Percentiles rank a stretch among this genome's conserved stretches.
Evolutionary conservation across 2,329 filamentous ascomycete genomes (phyloP).

Genomic region (Colletotrichum liriopes): DNA sequence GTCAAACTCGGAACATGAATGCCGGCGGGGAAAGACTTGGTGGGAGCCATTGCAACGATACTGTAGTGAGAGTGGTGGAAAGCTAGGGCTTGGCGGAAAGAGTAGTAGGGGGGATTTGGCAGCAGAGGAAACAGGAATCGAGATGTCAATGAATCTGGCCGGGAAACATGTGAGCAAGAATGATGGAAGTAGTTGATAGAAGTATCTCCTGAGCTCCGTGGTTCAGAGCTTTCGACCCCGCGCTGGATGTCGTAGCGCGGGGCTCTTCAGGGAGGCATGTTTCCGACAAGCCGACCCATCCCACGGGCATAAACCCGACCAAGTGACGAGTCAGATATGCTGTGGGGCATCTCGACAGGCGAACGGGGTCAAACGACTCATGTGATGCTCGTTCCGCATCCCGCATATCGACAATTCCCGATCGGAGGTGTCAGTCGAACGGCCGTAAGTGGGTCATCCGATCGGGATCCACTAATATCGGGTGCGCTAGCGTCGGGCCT

Average conservation of each 20-base stretch:
- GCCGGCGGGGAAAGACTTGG: conserved; percentile 61
- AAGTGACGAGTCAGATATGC: not conserved
- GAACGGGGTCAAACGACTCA: not conserved
- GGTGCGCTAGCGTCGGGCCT: conserved; percentile 29
- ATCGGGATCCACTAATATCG: conserved; percentile 31
- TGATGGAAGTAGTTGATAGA: conserved; percentile 2
- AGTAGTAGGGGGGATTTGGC: not conserved
- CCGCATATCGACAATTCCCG: conserved; percentile 1
- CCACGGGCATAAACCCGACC: conserved; percentile 19
- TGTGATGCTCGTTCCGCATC: not conserved
- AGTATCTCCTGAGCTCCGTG: conserved; percentile 38
- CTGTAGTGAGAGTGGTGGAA: conserved; percentile 14
- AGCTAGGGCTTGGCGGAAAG: not conserved
- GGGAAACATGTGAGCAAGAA: not conserved
- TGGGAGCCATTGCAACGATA: conserved; percentile 50
- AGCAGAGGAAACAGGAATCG: not conserved
- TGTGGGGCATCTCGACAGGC: conserved; percentile 8
- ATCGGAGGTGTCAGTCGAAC: not conserved
- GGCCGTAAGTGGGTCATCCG: conserved; percentile 25
- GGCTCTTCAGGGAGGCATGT: not conserved
- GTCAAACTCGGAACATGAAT: conserved; percentile 72
- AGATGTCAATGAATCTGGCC: not conserved
- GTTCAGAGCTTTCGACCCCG: conserved; percentile 13
- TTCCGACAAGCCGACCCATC: conserved; percentile 35
- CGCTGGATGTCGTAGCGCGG: conserved; percentile 8